Conservation (phyloP, 108 stramenopile species). For the Nannochloropsis oceanica region DNA sequence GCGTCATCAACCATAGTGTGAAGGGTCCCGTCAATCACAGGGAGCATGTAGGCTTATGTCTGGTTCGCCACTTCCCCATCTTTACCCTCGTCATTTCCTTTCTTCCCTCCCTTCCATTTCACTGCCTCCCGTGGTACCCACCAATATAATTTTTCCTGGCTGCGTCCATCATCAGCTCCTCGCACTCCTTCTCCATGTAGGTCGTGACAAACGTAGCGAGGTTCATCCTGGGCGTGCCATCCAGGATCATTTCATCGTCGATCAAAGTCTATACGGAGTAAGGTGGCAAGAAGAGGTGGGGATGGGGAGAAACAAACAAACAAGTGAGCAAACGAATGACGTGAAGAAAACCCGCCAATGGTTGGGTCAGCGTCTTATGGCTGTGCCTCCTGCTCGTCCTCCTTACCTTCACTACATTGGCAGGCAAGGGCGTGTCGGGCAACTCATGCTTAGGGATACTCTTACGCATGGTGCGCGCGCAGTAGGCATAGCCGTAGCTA, state of each 20-base stretch:
- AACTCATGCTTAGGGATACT: neutral
- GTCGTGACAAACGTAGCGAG: slow-evolving; percentile 23
- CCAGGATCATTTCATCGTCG: slow-evolving; percentile 17
- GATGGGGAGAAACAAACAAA: neutral
- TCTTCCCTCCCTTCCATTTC: neutral
- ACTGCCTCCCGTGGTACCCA: neutral
- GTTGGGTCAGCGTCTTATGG: neutral
- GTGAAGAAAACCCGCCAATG: neutral
- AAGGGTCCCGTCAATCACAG: neutral
- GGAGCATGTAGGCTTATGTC: too few species aligned
- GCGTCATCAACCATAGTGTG: neutral
- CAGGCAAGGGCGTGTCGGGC: neutral
- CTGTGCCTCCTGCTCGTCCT: too few species aligned
- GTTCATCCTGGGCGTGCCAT: slow-evolving; percentile 7
- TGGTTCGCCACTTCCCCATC: too few species aligned
- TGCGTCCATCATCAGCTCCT: slow-evolving; percentile 2
- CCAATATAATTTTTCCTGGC: slow-evolving; percentile 6
- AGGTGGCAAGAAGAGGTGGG: neutral
- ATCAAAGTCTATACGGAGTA: neutral
- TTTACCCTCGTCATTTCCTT: too few species aligned
- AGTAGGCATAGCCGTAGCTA: neutral
- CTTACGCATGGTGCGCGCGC: neutral
- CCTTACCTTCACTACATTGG: neutral
- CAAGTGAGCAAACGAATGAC: neutral
- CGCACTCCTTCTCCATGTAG: slow-evolving; percentile 18